Conservation (phyloP, 2,329 filamentous ascomycete species). For the Scopulariopsis brevicaulis region DNA sequence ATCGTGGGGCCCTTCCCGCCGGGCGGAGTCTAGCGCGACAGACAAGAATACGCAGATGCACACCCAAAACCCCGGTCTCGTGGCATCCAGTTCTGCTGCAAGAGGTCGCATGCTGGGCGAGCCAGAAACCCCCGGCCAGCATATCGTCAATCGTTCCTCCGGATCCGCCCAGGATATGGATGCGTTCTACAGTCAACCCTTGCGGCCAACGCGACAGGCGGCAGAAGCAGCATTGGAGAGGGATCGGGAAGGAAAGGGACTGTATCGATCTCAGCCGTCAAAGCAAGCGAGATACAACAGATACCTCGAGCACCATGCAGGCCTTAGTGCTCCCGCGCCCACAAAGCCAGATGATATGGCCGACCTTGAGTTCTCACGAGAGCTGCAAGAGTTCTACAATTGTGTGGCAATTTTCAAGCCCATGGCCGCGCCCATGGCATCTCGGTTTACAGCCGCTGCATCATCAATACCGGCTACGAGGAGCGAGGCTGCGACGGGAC, state of each 20-base stretch:
- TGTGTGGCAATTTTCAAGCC: constrained; percentile 73
- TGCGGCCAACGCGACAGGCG: constrained; percentile 48
- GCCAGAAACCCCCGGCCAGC: constrained; percentile 73
- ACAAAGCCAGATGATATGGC: constrained; percentile 27
- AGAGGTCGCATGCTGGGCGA: constrained; percentile 47
- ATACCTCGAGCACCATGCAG: constrained; percentile 53
- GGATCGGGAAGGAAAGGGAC: constrained; percentile 55
- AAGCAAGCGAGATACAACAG: constrained; percentile 73
- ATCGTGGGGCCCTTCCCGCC: constrained; percentile 38
- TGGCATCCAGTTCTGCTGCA: neutral
- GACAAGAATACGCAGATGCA: neutral
- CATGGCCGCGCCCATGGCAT: constrained; percentile 85
- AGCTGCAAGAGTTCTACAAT: constrained; percentile 63
- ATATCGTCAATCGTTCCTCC: constrained; percentile 68
- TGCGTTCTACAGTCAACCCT: neutral
- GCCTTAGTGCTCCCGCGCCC: constrained; percentile 27
- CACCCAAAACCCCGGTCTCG: neutral
- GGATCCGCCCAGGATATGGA: neutral
- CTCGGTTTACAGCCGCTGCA: constrained; percentile 71
- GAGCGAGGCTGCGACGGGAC: constrained; percentile 4
- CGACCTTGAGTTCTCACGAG: constrained; percentile 60
- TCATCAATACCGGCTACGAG: constrained; percentile 21
- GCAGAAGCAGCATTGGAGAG: constrained; percentile 59
- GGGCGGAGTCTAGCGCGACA: constrained; percentile 47
- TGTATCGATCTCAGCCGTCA: constrained; percentile 70